Conservation (phyloP, 176 grass and related monocot genomes). For the Phragmites australis region DNA sequence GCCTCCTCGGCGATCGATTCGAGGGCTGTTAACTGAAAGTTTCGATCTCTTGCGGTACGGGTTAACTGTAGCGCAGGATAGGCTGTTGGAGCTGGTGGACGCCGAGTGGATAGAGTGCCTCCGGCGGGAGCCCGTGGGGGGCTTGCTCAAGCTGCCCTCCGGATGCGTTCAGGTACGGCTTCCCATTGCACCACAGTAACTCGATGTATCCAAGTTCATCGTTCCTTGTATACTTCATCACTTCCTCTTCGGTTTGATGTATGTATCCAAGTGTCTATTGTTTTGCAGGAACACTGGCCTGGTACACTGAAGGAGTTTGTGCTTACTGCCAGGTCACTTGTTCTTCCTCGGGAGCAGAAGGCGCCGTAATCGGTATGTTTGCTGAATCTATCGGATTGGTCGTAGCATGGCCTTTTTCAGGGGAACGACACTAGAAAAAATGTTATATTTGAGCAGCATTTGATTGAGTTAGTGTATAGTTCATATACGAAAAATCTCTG, state of each 20-base stretch:
- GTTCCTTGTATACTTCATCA: background rate
- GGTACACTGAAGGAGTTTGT: constrained; percentile 64
- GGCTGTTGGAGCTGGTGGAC: constrained; percentile 78
- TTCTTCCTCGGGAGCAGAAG: constrained; percentile 64
- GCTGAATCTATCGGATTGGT: background rate
- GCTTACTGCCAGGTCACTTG: constrained; percentile 52
- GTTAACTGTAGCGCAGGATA: constrained; percentile 58
- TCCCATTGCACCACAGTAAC: background rate
- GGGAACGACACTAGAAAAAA: background rate
- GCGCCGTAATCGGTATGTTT: constrained; percentile 53
- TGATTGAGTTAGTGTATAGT: background rate
- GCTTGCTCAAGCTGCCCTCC: constrained; percentile 67
- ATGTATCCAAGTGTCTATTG: background rate
- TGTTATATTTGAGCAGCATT: background rate
- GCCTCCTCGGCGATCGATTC: background rate
- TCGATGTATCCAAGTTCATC: background rate
- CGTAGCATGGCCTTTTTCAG: background rate
- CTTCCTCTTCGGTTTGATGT: background rate
- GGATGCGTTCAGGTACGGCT: constrained; percentile 58
- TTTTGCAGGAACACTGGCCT: constrained; percentile 73
- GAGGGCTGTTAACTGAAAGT: background rate
- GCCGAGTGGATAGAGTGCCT: constrained; percentile 91
- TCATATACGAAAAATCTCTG: background rate
- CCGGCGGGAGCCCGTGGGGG: constrained; percentile 55
- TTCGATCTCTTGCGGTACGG: background rate